Evolutionary conservation across 2,329 filamentous ascomycete genomes (phyloP).

Genomic region (Lachnellula occidentalis): DNA sequence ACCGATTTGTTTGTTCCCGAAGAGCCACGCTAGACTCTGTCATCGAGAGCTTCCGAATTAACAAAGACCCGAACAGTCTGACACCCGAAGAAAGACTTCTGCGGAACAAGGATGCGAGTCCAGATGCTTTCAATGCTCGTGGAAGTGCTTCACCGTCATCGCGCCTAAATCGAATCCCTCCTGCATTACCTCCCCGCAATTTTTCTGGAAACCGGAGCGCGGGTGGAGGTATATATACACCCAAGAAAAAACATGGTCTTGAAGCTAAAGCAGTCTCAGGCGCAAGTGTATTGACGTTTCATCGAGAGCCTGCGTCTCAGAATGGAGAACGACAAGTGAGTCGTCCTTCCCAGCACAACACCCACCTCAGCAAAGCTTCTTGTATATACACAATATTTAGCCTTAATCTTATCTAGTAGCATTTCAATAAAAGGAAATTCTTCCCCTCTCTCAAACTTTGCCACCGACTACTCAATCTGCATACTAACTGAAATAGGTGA

Average conservation of each 20-base stretch:
- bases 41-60: slow-evolving; percentile 44
- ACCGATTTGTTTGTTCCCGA: slow-evolving; percentile 53
- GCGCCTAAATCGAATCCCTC: slow-evolving; percentile 8
- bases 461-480: neutral
- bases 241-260: neutral
- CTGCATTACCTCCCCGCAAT: slow-evolving; percentile 11
- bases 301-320: slow-evolving; percentile 20
- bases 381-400: neutral
- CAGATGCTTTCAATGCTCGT: slow-evolving; percentile 49
- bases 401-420: neutral
- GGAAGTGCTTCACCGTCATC: slow-evolving; percentile 24
- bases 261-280: slow-evolving; percentile 18
- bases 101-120: slow-evolving; percentile 37
- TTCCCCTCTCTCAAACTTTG: neutral
- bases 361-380: neutral
- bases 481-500: slow-evolving; percentile 42
- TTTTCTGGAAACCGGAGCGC: slow-evolving; percentile 23
- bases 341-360: neutral
- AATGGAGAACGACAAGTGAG: slow-evolving; percentile 29
- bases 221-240: slow-evolving; percentile 10
- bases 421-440: neutral
- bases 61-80: slow-evolving; percentile 42
- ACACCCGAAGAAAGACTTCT: slow-evolving; percentile 41
- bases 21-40: slow-evolving; percentile 37
- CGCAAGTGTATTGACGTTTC: slow-evolving; percentile 28